These are phyloP conservation scores for Emydomyces testavorans DNA, from an alignment of 2,329 filamentous ascomycete genomes.

Conservation along the genomic window DNA sequence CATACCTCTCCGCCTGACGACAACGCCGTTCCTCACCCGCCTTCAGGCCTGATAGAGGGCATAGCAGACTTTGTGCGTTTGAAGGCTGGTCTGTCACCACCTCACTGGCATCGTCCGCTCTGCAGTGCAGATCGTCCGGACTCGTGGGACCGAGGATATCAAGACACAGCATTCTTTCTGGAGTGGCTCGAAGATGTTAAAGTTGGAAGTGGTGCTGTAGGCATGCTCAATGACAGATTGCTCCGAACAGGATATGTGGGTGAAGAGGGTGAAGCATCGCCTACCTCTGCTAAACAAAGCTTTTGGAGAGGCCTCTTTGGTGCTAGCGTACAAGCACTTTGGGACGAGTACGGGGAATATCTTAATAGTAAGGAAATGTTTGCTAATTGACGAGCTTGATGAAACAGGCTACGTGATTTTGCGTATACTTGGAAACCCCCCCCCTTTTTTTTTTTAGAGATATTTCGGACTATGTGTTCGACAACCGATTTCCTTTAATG, in stretches of 20 bases:
- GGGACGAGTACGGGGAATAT: constrained; percentile 56
- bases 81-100: constrained; percentile 58
- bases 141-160: constrained; percentile 81
- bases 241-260: constrained; percentile 28
- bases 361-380: constrained; percentile 26
- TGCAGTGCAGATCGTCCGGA: constrained; percentile 39
- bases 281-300: constrained; percentile 3
- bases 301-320: constrained; percentile 48
- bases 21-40: constrained; percentile 28
- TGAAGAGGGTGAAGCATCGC: not conserved
- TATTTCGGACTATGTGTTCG: no score
- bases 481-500: no score
- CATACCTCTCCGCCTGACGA: constrained; percentile 49
- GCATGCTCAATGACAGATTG: constrained; percentile 34
- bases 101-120: constrained; percentile 61
- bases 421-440: not conserved
- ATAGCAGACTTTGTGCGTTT: constrained; percentile 88
- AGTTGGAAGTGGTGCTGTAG: constrained; percentile 57
- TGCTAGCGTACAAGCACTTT: constrained; percentile 54
- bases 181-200: constrained; percentile 69
- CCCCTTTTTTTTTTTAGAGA: no score
- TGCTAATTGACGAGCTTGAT: not conserved
- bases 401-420: not conserved
- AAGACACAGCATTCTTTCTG: constrained; percentile 82
- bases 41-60: constrained; percentile 75